Base-by-base conservation (phyloP, 441 rosid genomes). In the Gossypium schwendimanii region DNA sequence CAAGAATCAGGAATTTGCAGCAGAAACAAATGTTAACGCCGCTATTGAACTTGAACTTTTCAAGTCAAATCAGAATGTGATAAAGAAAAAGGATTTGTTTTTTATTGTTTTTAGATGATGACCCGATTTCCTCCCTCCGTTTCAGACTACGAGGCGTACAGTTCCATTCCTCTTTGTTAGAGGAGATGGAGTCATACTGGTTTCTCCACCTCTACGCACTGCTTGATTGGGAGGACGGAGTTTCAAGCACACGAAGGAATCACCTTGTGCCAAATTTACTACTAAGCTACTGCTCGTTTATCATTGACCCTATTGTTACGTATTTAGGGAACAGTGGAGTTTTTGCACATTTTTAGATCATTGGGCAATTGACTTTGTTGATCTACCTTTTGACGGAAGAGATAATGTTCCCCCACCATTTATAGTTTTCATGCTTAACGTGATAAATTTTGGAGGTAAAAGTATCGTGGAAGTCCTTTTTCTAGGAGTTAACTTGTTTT, bases 141-240 rank as follows among this genome's bases (percentile, higher is more conserved):
- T 81, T 80, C 94, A 94, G 98, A 85, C 93, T 31, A 92, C 96
- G n/a, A 91, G 81, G 83, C 94, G 99, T n/a, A 91, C 77, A 0
- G 87, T 92, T 58, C 93, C 93, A 8, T 94, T 86, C 76, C 96
- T 94, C 11, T 94, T 94, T 81, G 99, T 92, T 59, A 84, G 98
- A 82, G 99, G 99, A 52, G 99, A 94, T 73, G 97, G 99, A 72
- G 99, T 94, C 72, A 92, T 94, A 73, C 86, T 94, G 86, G 99
- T 94, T 65, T 91, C 99, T 44, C 99, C 98, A 58, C 99, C 99
- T 4, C 75, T 91, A 65, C 87, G 99, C 83, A 87, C 99, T 31
- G 86, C 97, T 49, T 94, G 81, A 85, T 74, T 23, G 1, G 11
- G 70, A 59, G 49, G 69, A 55, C 44, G 66, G 71, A 62, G 71